These are phyloP conservation scores for Phylloporus rhodoxanthus DNA, from an alignment of 768 basidiomycete species.

Conservation along the genomic window DNA sequence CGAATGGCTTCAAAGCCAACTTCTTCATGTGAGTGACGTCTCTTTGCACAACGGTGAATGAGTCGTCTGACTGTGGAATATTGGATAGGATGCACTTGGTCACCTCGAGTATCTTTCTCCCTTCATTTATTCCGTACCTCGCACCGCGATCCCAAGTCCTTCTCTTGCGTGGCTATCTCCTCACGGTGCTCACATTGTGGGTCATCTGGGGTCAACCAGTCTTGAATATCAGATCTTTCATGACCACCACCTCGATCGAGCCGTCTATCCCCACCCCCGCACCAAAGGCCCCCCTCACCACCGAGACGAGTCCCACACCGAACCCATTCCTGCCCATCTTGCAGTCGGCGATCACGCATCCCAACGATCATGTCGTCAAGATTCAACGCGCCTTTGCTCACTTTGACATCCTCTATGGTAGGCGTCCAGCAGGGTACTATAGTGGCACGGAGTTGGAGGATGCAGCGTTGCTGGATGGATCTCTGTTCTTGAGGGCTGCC, in stretches of 20 bases:
- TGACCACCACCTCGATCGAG: conserved; percentile 21
- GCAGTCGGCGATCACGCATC: conserved; percentile 33
- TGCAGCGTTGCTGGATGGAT: conserved; percentile 32
- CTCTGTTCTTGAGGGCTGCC: conserved; percentile 30
- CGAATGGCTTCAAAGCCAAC: conserved; percentile 36
- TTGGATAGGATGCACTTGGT: conserved; percentile 25
- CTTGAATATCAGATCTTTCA: conserved; percentile 29
- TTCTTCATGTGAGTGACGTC: conserved; percentile 46
- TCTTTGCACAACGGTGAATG: neutral
- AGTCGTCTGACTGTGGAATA: too few relatives aligned
- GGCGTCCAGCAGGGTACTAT: conserved; percentile 22
- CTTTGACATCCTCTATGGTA: conserved; percentile 29
- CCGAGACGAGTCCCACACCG: conserved; percentile 17
- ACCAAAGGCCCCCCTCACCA: conserved; percentile 1
- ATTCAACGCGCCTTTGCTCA: conserved; percentile 32
- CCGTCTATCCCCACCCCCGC: conserved; percentile 5
- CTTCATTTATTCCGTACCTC: conserved; percentile 17
- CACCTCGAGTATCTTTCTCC: conserved; percentile 29
- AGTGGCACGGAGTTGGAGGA: conserved; percentile 27
- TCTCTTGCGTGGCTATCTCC: conserved; percentile 29
- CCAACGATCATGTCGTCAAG: conserved; percentile 31
- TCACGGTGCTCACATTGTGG: conserved; percentile 25
- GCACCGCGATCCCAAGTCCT: conserved; percentile 15
- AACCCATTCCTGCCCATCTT: conserved; percentile 40
- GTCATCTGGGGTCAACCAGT: conserved; percentile 25